A percentile compares a stretch with the other conserved stretches of the same genome.
Conservation (phyloP, 371 early-diverging fungal species). For the Mucor racemosus region DNA sequence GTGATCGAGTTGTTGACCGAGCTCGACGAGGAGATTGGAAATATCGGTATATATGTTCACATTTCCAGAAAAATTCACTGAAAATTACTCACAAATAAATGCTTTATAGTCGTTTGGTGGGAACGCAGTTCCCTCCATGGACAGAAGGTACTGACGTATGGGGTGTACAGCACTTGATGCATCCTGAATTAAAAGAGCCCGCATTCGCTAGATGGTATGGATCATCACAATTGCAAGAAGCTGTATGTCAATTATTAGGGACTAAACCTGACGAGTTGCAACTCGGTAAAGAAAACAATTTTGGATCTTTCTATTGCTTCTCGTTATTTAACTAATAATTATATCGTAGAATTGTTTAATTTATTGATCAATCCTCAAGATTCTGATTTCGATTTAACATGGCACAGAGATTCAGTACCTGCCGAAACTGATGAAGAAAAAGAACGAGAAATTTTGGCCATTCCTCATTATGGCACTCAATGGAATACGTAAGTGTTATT, state of each 20-base stretch:
- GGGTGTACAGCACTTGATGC: slow-evolving; percentile 62
- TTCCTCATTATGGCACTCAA: slow-evolving; percentile 66
- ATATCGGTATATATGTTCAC: slow-evolving; percentile 34
- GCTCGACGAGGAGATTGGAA: slow-evolving; percentile 60
- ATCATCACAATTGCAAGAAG: slow-evolving; percentile 39
- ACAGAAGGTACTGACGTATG: slow-evolving; percentile 58
- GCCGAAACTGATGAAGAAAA: slow-evolving; percentile 47
- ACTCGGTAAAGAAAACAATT: slow-evolving; percentile 33
- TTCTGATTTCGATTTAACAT: slow-evolving; percentile 56
- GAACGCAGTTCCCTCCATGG: slow-evolving; percentile 66
- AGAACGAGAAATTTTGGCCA: slow-evolving; percentile 43
- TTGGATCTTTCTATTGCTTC: too few species aligned
- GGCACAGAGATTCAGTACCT: slow-evolving; percentile 58
- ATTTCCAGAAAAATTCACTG: too few species aligned
- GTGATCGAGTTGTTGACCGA: slow-evolving; percentile 51
- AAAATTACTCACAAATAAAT: too few species aligned
- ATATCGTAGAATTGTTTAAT: slow-evolving; percentile 54
- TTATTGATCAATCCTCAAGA: slow-evolving; percentile 56
- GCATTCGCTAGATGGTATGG: slow-evolving; percentile 60
- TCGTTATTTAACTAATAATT: background rate
- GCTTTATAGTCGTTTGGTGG: slow-evolving; percentile 49
- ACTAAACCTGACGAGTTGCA: slow-evolving; percentile 46
- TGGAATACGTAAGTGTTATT: slow-evolving; percentile 52
- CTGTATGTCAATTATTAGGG: slow-evolving; percentile 49
- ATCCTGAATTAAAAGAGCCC: slow-evolving; percentile 56